Evolutionary conservation across 164 flowering plant species (phyloP).

Genomic region (Magnolia officinalis): DNA sequence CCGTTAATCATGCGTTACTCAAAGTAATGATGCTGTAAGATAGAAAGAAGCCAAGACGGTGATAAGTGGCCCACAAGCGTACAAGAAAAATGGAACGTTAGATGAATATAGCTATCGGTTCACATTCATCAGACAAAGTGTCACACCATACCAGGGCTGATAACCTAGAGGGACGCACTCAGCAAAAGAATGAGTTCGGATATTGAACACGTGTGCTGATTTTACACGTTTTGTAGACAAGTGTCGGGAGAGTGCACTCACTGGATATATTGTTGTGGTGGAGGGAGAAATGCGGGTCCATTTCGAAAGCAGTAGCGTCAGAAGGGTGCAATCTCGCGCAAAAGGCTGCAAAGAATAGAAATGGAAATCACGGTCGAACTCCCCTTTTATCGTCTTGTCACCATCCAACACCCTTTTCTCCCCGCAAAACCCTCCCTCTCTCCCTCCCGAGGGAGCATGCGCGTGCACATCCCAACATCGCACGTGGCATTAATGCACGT

Average conservation of each 20-base stretch:
- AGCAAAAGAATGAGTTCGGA: neutral
- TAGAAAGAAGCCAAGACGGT: too few species aligned
- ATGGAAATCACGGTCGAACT: conserved; percentile 24
- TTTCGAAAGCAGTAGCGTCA: neutral
- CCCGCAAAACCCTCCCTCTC: conserved; percentile 18
- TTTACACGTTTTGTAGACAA: too few species aligned
- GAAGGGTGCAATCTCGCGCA: neutral
- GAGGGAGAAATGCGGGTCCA: conserved; percentile 13
- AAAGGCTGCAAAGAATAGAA: conserved; percentile 31
- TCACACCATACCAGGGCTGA: too few species aligned
- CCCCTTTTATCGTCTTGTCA: conserved; percentile 30
- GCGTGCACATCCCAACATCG: neutral
- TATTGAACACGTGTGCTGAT: neutral
- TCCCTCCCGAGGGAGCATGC: conserved; percentile 2
- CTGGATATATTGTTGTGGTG: neutral
- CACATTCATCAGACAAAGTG: neutral
- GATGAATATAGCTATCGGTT: neutral
- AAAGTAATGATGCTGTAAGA: too few species aligned
- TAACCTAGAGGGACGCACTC: neutral
- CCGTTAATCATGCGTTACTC: too few species aligned
- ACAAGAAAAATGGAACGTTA: neutral
- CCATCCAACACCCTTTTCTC: conserved; percentile 20
- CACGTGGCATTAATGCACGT: neutral
- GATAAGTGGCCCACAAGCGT: neutral
- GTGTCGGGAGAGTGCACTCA: too few species aligned